Conservation (phyloP, 2,329 filamentous ascomycete species). For the Allantophomopsis lycopodina region DNA sequence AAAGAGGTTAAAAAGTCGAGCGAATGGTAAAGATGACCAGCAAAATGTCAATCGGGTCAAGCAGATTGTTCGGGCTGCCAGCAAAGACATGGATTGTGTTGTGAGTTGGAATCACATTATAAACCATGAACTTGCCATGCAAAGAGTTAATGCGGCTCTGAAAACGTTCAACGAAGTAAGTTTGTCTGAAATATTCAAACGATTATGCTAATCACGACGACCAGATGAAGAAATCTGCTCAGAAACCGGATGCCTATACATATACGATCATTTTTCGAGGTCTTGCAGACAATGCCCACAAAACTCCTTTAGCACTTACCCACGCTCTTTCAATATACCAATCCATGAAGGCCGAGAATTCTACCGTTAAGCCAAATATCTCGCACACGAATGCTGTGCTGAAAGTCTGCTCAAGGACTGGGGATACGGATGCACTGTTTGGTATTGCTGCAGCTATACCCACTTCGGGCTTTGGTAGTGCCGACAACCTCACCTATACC, state of each 20-base stretch:
- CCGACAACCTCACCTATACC: conserved; percentile 65
- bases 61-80: conserved; percentile 55
- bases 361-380: conserved; percentile 54
- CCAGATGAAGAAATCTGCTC: conserved; percentile 88
- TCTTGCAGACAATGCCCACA: conserved; percentile 44
- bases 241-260: conserved; percentile 68
- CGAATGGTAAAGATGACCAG: too few species aligned
- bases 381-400: conserved; percentile 86
- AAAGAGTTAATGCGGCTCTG: conserved; percentile 49
- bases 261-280: conserved; percentile 76
- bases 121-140: conserved; percentile 49
- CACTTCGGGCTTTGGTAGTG: conserved; percentile 42
- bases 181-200: background rate
- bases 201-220: conserved; percentile 4
- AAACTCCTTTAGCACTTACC: conserved; percentile 39
- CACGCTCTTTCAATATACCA: conserved; percentile 68
- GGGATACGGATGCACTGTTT: conserved; percentile 72
- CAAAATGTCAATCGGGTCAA: conserved; percentile 53
- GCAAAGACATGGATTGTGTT: conserved; percentile 44
- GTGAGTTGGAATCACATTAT: conserved; percentile 88
- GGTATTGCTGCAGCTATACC: conserved; percentile 61
- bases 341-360: conserved; percentile 50
- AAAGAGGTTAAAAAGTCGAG: conserved; percentile 5
- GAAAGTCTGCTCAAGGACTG: conserved; percentile 60
- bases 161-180: conserved; percentile 80